Conservation (phyloP, 2,329 filamentous ascomycete genomes). For the Blumeria graminis region DNA sequence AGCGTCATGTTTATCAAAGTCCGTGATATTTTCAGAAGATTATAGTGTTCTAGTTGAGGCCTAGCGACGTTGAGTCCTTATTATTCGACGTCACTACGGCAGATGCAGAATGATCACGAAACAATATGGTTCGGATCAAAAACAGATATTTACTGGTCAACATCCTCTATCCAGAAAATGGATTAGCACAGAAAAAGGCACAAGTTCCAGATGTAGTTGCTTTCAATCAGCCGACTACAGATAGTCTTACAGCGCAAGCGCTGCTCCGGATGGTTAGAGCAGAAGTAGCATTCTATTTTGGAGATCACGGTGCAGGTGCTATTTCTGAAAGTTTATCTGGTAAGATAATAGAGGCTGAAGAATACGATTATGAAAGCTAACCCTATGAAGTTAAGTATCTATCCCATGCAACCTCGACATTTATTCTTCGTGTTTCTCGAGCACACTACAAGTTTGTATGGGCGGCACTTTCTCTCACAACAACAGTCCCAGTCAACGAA, state of each 20-base stretch:
- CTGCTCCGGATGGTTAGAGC: slow-evolving; percentile 47
- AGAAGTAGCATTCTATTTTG: slow-evolving; percentile 50
- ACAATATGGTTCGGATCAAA: slow-evolving; percentile 75
- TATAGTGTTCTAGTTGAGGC: not conserved
- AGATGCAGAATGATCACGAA: too few species aligned
- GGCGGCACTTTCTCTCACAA: slow-evolving; percentile 68
- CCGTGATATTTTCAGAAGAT: too few species aligned
- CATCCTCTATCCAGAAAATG: slow-evolving; percentile 54
- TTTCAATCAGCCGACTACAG: slow-evolving; percentile 57
- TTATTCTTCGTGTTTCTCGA: slow-evolving; percentile 66
- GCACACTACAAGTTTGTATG: slow-evolving; percentile 71
- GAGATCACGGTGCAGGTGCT: slow-evolving; percentile 67
- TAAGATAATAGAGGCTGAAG: slow-evolving; percentile 16
- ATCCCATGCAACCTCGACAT: slow-evolving; percentile 76
- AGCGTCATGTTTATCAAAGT: slow-evolving; percentile 22
- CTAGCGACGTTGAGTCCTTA: not conserved
- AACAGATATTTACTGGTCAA: slow-evolving; percentile 89
- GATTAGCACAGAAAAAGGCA: slow-evolving; percentile 9
- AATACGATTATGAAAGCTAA: not conserved
- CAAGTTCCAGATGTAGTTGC: slow-evolving; percentile 34
- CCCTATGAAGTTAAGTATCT: slow-evolving; percentile 58
- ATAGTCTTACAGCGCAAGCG: slow-evolving; percentile 38
- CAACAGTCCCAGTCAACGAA: slow-evolving; percentile 31
- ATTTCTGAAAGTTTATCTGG: slow-evolving; percentile 44
- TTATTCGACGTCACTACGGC: not conserved